Evolutionary conservation across 1,139 yeast genomes (phyloP).

Genomic region (Blastobotrys petasosporus): DNA sequence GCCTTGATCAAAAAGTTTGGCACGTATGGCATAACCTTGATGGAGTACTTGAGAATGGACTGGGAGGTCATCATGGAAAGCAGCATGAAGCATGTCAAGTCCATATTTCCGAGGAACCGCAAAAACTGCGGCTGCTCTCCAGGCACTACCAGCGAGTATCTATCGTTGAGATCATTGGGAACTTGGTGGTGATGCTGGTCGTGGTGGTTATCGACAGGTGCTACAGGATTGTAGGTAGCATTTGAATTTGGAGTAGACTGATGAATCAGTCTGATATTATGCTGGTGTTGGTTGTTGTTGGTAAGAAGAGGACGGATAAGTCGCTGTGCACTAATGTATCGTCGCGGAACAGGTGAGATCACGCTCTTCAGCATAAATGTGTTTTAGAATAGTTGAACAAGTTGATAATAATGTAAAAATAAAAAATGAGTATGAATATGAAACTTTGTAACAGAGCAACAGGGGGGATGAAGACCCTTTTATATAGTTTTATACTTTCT

Average conservation of each 20-base stretch:
- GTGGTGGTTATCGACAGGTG: neutral
- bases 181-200: neutral
- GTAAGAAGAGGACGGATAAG: no score
- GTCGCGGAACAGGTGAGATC: no score
- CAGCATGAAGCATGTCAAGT: slow-evolving; percentile 27
- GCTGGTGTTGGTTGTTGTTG: no score
- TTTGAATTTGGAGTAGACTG: slow-evolving; percentile 1
- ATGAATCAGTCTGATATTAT: slow-evolving; percentile 1
- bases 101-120: slow-evolving; percentile 20
- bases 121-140: slow-evolving; percentile 21
- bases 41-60: slow-evolving; percentile 29
- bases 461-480: no score
- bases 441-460: no score
- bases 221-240: slow-evolving; percentile 3
- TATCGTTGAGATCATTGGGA: neutral
- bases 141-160: slow-evolving; percentile 9
- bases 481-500: no score
- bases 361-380: no score
- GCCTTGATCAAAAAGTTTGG: slow-evolving; percentile 68
- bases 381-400: no score
- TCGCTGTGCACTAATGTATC: no score
- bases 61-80: slow-evolving; percentile 34
- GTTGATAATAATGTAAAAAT: no score
- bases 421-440: no score
- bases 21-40: slow-evolving; percentile 36